A percentile compares a stretch with the other conserved stretches of the same genome.
Evolutionary conservation across 139 green algal species (phyloP).

Genomic region (Volvox africanus): DNA sequence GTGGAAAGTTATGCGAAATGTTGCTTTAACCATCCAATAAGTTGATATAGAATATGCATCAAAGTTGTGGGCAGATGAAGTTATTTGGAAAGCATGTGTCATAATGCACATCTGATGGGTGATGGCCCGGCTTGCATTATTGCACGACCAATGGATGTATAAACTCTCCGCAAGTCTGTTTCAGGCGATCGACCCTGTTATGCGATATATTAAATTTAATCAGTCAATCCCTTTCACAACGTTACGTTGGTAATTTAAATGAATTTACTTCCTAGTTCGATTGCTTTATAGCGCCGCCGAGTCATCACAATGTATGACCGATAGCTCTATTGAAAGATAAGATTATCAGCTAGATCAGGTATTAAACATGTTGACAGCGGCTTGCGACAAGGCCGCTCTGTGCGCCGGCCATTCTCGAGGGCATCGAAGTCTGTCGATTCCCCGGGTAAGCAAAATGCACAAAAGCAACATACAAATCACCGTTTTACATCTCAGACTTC

Average conservation of each 20-base stretch:
- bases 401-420: not conserved
- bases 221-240: too few relatives aligned
- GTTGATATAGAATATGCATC: too few relatives aligned
- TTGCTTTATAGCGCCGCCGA: constrained; percentile 1
- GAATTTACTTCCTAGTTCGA: not conserved
- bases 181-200: not conserved
- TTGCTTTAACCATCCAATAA: too few relatives aligned
- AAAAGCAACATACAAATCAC: not conserved
- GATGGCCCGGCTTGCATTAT: not conserved
- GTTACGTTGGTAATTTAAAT: not conserved
- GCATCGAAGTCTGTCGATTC: not conserved
- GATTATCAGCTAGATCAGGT: not conserved
- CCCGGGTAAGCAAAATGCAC: not conserved
- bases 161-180: not conserved
- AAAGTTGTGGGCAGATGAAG: too few relatives aligned
- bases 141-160: not conserved
- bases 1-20: too few relatives aligned
- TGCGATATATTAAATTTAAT: not conserved
- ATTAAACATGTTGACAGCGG: not conserved
- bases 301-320: not conserved
- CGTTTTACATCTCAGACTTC: not conserved
- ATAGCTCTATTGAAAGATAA: not conserved
- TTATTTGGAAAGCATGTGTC: too few relatives aligned
- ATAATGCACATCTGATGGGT: too few relatives aligned
- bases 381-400: not conserved